Conservation (phyloP, 345 rosid genomes). For the Kernera saxatilis region DNA sequence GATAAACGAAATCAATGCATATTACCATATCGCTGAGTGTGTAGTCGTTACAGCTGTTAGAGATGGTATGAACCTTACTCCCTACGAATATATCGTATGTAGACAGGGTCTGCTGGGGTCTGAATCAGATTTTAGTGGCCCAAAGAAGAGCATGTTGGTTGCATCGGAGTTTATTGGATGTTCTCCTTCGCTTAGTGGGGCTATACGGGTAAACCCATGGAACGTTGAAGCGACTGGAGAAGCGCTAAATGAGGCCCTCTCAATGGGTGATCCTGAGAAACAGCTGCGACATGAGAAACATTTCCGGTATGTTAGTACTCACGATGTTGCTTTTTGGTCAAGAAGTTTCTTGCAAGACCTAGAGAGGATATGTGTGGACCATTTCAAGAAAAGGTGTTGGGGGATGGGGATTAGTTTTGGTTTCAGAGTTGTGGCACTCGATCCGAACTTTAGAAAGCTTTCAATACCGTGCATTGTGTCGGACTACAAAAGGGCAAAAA, state of each 20-base stretch:
- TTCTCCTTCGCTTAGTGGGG: slow-evolving; percentile 40
- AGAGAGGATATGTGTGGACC: slow-evolving; percentile 40
- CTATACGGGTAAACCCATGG: slow-evolving; percentile 39
- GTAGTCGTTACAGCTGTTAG: slow-evolving; percentile 38
- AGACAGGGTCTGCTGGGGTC: slow-evolving; percentile 36
- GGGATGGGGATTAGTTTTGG: slow-evolving; percentile 40
- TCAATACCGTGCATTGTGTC: slow-evolving; percentile 38
- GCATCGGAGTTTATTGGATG: slow-evolving; percentile 39
- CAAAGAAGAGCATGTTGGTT: slow-evolving; percentile 41
- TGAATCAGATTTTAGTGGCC: slow-evolving; percentile 33
- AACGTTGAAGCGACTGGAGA: slow-evolving; percentile 39
- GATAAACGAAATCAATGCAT: slow-evolving; percentile 27
- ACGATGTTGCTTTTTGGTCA: slow-evolving; percentile 36
- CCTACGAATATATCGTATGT: slow-evolving; percentile 36
- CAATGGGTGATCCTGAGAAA: slow-evolving; percentile 36
- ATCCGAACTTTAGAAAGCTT: slow-evolving; percentile 39
- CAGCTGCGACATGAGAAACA: slow-evolving; percentile 84
- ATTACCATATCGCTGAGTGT: slow-evolving; percentile 36
- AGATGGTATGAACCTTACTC: slow-evolving; percentile 41
- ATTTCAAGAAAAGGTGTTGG: slow-evolving; percentile 40
- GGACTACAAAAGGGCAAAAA: slow-evolving; percentile 36
- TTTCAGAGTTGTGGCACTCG: slow-evolving; percentile 37
- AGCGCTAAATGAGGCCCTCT: slow-evolving; percentile 33
- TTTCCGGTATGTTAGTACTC: slow-evolving; percentile 45
- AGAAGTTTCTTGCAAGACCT: slow-evolving; percentile 39